phyloP scores from a whole-genome alignment of 768 basidiomycete species.

The Tylopilus rubrobrunneus region DNA sequence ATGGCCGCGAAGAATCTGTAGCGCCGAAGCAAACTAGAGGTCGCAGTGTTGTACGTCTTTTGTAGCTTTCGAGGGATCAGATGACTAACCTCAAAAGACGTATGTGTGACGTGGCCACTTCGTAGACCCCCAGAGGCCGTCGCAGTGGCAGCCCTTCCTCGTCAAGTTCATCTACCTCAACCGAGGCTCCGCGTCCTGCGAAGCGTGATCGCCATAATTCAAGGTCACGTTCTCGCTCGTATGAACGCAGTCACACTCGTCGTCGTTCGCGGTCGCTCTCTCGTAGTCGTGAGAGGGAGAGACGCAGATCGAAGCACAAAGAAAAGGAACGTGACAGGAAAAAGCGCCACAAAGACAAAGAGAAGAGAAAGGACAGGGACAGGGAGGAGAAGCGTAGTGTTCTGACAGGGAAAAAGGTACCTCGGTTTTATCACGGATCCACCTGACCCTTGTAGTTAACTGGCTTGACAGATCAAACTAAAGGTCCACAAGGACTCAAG shows the following conservation, averaged over 20 bases:
- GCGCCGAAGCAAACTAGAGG: constrained; percentile 13
- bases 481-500: constrained; percentile 58
- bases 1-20: constrained; percentile 1
- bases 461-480: constrained; percentile 47
- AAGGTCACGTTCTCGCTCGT: constrained; percentile 21
- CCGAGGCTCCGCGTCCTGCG: constrained; percentile 7
- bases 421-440: not conserved
- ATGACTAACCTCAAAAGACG: constrained; percentile 26
- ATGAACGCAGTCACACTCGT: constrained; percentile 12
- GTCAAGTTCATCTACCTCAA: constrained; percentile 15
- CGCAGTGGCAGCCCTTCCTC: constrained; percentile 18
- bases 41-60: constrained; percentile 29
- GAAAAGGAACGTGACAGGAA: constrained; percentile 34
- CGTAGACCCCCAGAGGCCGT: constrained; percentile 21
- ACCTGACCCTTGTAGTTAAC: not conserved
- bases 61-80: not conserved
- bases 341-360: constrained; percentile 35
- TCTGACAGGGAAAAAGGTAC: constrained; percentile 60
- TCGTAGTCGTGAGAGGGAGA: constrained; percentile 23
- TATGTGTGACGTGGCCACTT: constrained; percentile 9
- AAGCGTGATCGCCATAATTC: constrained; percentile 19
- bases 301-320: constrained; percentile 22
- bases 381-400: constrained; percentile 51
- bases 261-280: constrained; percentile 28
- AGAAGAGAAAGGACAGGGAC: constrained; percentile 33